phyloP scores from a whole-genome alignment of 305 asterid species.

The Withania somnifera region DNA sequence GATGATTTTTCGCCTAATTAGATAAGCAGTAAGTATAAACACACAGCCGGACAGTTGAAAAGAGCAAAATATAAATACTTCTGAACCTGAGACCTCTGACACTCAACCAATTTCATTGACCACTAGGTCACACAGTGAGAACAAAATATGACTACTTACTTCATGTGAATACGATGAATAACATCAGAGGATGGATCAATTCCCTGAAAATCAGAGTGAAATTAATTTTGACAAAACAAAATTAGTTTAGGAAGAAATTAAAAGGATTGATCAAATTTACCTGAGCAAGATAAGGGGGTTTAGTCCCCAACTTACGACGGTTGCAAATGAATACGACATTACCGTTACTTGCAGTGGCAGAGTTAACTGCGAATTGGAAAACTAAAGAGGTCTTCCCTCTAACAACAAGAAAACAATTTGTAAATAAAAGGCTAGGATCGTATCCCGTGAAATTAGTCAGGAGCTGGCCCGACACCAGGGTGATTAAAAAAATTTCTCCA shows the following conservation, averaged over 20 bases:
- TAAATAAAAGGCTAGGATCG: background rate
- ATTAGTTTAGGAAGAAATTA: background rate
- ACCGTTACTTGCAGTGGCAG: conserved; percentile 24
- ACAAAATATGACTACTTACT: conserved; percentile 27
- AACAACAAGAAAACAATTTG: background rate
- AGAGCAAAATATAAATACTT: background rate
- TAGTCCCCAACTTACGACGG: conserved; percentile 42
- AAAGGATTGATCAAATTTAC: conserved; percentile 7
- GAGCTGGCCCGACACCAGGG: too few relatives aligned
- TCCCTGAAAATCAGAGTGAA: conserved; percentile 29
- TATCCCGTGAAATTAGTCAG: background rate
- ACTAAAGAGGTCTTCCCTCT: conserved; percentile 84
- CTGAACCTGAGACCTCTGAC: too few relatives aligned
- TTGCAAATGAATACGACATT: conserved; percentile 55
- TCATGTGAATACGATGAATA: conserved; percentile 50
- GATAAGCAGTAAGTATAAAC: background rate
- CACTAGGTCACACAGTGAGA: too few relatives aligned
- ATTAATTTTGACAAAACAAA: background rate
- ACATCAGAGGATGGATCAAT: conserved; percentile 60
- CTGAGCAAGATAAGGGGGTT: conserved; percentile 74
- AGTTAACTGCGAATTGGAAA: conserved; percentile 71
- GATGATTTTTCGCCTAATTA: background rate
- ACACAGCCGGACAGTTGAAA: background rate
- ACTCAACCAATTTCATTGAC: too few relatives aligned
- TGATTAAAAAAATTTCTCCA: too few relatives aligned